Evolutionary conservation across 345 rosid genomes (phyloP).

Genomic region (Eucalyptus globulus): DNA sequence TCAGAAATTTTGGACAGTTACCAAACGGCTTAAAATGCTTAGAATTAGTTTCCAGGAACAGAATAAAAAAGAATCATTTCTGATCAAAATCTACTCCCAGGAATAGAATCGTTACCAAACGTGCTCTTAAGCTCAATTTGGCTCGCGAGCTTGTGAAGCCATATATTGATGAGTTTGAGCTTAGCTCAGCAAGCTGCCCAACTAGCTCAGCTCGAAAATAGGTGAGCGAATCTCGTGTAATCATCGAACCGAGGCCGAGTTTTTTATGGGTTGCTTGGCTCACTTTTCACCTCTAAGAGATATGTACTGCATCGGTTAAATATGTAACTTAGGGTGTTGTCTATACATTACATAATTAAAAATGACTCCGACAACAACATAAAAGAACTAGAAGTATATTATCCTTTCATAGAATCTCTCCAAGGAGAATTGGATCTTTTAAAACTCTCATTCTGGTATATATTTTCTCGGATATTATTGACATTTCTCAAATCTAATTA

Average conservation of each 20-base stretch:
- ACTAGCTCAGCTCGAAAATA: not conserved
- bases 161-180: not conserved
- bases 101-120: too few species aligned
- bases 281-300: not conserved
- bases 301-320: not conserved
- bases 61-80: too few species aligned
- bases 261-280: not conserved
- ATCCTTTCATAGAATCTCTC: not conserved
- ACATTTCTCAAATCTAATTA: not conserved
- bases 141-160: not conserved
- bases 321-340: not conserved
- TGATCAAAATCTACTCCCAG: too few species aligned
- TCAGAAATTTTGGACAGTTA: too few species aligned
- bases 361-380: not conserved
- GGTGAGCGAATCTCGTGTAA: not conserved
- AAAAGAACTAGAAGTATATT: not conserved
- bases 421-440: not conserved
- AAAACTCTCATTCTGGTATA: not conserved
- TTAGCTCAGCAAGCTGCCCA: too few species aligned
- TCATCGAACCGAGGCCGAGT: too few species aligned
- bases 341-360: not conserved
- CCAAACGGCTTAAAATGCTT: too few species aligned
- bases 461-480: not conserved
- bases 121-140: not conserved
- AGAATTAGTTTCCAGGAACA: too few species aligned